These are phyloP conservation scores for Hemisphaericaspora subhashii DNA, from an alignment of 1,139 yeast species.

Conservation along the genomic window DNA sequence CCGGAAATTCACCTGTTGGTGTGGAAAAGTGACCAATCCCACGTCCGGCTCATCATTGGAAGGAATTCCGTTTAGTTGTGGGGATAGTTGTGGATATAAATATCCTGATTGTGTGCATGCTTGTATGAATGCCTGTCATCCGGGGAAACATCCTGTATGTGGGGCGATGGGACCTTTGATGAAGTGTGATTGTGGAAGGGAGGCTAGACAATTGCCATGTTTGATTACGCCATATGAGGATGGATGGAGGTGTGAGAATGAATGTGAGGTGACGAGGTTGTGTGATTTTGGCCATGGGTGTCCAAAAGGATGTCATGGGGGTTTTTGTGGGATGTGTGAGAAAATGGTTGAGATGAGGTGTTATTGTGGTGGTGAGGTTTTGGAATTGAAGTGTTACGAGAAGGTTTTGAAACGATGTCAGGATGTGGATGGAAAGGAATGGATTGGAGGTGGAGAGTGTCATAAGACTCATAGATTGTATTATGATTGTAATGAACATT, in stretches of 20 bases:
- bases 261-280: conserved; percentile 58
- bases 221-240: conserved; percentile 63
- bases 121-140: conserved; percentile 78
- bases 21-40: conserved; percentile 77
- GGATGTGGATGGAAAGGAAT: conserved; percentile 25
- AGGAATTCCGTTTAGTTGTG: conserved; percentile 83
- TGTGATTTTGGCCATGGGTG: conserved; percentile 75
- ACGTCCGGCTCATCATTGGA: too few species aligned
- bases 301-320: conserved; percentile 54
- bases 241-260: conserved; percentile 69
- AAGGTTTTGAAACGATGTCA: conserved; percentile 32
- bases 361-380: conserved; percentile 67
- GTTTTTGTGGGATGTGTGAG: conserved; percentile 75
- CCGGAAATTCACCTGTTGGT: conserved; percentile 78
- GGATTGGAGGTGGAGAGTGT: conserved; percentile 71
- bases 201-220: conserved; percentile 68
- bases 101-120: conserved; percentile 68
- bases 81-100: conserved; percentile 68
- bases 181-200: conserved; percentile 75
- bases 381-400: conserved; percentile 51
- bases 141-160: conserved; percentile 86
- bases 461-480: conserved; percentile 45
- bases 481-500: conserved; percentile 70
- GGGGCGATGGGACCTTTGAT: conserved; percentile 72
- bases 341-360: conserved; percentile 47